phyloP scores from a whole-genome alignment of 768 basidiomycete species.

The Kwoniella mangroviensis region DNA sequence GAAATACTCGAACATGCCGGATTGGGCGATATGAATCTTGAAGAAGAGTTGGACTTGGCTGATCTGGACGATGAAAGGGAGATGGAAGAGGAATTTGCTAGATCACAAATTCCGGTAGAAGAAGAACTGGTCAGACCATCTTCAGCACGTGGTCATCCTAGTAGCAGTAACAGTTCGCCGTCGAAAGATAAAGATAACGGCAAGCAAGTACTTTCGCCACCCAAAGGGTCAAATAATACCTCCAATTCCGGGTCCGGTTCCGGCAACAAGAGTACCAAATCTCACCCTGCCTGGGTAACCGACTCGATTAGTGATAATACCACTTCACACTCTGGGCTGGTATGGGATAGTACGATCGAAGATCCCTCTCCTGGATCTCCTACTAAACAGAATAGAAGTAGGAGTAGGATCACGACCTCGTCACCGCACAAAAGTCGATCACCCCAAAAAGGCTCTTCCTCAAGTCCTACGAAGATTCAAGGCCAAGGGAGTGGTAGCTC shows the following conservation, averaged over 20 bases:
- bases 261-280: not conserved
- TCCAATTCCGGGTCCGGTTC: not conserved
- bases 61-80: slow-evolving; percentile 33
- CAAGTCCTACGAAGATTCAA: not conserved
- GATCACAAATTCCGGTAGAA: not conserved
- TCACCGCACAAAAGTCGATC: not conserved
- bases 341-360: slow-evolving; percentile 10
- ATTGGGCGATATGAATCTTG: slow-evolving; percentile 31
- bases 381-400: not conserved
- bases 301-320: slow-evolving; percentile 6
- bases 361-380: slow-evolving; percentile 1
- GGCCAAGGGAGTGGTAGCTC: no score
- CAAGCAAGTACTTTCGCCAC: not conserved
- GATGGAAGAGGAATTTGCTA: slow-evolving; percentile 18
- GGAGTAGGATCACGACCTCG: not conserved
- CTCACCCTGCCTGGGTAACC: slow-evolving; percentile 4
- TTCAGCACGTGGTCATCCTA: not conserved
- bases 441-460: not conserved
- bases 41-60: slow-evolving; percentile 38
- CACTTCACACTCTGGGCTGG: not conserved
- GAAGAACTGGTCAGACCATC: slow-evolving; percentile 1
- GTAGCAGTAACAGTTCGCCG: not conserved
- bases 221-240: not conserved
- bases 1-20: slow-evolving; percentile 28
- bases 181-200: not conserved